Conservation (phyloP, 192 early-diverging fungal species). For the Podochytrium sp. region DNA sequence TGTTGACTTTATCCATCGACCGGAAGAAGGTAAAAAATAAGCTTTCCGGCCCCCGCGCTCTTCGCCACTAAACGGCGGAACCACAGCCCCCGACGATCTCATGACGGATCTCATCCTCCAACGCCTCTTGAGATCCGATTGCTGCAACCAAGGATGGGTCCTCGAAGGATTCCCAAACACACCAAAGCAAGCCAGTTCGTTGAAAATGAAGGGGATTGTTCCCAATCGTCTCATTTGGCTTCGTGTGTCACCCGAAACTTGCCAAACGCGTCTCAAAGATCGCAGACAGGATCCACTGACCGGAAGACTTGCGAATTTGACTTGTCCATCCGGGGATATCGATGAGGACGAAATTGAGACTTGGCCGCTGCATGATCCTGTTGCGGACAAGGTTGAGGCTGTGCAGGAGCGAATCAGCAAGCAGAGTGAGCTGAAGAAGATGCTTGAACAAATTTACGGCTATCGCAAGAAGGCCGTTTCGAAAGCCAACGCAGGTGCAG, state of each 20-base stretch:
- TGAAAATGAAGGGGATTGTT: conserved; percentile 40
- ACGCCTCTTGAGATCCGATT: conserved; percentile 45
- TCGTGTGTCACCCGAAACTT: conserved; percentile 31
- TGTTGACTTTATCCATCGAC: conserved; percentile 20
- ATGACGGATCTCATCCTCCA: conserved; percentile 39
- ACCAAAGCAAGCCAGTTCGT: conserved; percentile 32
- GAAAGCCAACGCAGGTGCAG: neutral
- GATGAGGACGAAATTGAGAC: neutral
- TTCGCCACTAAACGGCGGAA: neutral
- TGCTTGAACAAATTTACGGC: conserved; percentile 37
- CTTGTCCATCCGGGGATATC: conserved; percentile 19
- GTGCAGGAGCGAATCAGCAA: conserved; percentile 34
- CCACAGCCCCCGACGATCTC: conserved; percentile 40
- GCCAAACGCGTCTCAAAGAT: conserved; percentile 32
- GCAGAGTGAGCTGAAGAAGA: conserved; percentile 14
- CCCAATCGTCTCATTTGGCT: conserved; percentile 58
- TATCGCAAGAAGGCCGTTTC: conserved; percentile 5
- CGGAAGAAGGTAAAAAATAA: conserved; percentile 36
- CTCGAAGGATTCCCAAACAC: conserved; percentile 55
- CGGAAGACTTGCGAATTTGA: conserved; percentile 29
- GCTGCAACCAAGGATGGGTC: conserved; percentile 52
- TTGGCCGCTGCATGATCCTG: conserved; percentile 30
- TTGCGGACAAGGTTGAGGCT: conserved; percentile 32
- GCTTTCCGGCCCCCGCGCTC: neutral
- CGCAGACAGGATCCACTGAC: conserved; percentile 39